Evolutionary conservation across 164 flowering plant genomes (phyloP), one percentile per base, ranked within the genome.

Genomic region (Warburgia ugandensis): DNA sequence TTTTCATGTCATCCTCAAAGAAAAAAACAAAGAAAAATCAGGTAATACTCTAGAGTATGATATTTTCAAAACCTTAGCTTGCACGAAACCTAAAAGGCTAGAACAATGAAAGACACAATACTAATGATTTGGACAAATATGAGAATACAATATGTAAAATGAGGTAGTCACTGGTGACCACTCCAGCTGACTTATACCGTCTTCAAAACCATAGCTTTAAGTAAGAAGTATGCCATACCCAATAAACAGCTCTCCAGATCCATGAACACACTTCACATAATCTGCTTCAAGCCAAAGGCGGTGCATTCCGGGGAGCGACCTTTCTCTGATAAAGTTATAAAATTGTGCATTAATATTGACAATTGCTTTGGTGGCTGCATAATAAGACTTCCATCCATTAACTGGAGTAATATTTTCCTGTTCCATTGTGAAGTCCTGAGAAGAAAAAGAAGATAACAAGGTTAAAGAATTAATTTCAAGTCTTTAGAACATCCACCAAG

Each of bases 341-440:
- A 92, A 88, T 31, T 82, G 79, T 30, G 78, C 65, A 73, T 92
- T 92, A 21, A 77, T 52, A 71, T 68, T 84, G 68, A 86, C 71
- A 65, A 92, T 62, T 5, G 94, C 91, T 71, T 90, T 85, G 38
- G 99, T 92, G 46, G 91, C 84, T 8, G 99, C 99, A 74, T 92
- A 92, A 62, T 92, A 89, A 33, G 92, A 84, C 70, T 94, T 94
- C 99, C 99, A 94, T 45, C 99, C 99, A 71, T 94, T 79, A 5
- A 54, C 63, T 48, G 99, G 99, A 1, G 61, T 79, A 35, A 92
- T 61, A 58, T 56, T 66, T 51, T 80, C 89, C 60, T 92, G 99
- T 60, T 92, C 99, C 75, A 78, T 25, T 0, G 96, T 84, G 68
- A 89, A 94, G 64, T 94, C 99, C 99, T 94, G 55, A 30, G 2